Conservation (phyloP, 148 eudicot species). For the Diospyros kaki region DNA sequence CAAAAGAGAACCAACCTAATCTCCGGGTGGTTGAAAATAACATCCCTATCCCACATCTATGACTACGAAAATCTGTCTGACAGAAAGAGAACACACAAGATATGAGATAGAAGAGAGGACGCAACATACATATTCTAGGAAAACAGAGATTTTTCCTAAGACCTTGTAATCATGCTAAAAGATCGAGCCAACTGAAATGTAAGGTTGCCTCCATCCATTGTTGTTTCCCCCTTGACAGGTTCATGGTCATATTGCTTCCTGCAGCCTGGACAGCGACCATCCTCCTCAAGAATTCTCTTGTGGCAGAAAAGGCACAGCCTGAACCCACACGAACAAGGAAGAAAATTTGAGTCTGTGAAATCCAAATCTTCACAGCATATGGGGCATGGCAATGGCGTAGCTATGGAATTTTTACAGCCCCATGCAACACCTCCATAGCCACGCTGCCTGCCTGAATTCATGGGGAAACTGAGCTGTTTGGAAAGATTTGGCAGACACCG, state of each 20-base stretch:
- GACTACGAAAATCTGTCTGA: slow-evolving; percentile 38
- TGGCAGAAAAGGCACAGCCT: slow-evolving; percentile 85
- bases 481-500: slow-evolving; percentile 60
- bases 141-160: slow-evolving; percentile 40
- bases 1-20: slow-evolving; percentile 41
- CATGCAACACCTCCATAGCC: slow-evolving; percentile 34
- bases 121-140: slow-evolving; percentile 36
- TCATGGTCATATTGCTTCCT: slow-evolving; percentile 65
- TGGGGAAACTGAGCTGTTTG: slow-evolving; percentile 52
- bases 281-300: slow-evolving; percentile 71
- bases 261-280: slow-evolving; percentile 81
- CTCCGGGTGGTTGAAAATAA: slow-evolving; percentile 30
- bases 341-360: slow-evolving; percentile 65
- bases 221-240: slow-evolving; percentile 48
- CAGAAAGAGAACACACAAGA: slow-evolving; percentile 35
- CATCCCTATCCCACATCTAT: slow-evolving; percentile 47
- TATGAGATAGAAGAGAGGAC: slow-evolving; percentile 28
- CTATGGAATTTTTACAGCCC: slow-evolving; percentile 25
- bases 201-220: slow-evolving; percentile 44
- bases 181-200: slow-evolving; percentile 64
- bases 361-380: slow-evolving; percentile 86
- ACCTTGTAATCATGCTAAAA: slow-evolving; percentile 73
- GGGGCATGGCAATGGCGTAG: slow-evolving; percentile 46
- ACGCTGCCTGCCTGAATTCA: slow-evolving; percentile 34
- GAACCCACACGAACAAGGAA: slow-evolving; percentile 73